These are phyloP conservation scores for Phialophora chinensis DNA, from an alignment of 2,329 filamentous ascomycete species.

Conservation along the genomic window DNA sequence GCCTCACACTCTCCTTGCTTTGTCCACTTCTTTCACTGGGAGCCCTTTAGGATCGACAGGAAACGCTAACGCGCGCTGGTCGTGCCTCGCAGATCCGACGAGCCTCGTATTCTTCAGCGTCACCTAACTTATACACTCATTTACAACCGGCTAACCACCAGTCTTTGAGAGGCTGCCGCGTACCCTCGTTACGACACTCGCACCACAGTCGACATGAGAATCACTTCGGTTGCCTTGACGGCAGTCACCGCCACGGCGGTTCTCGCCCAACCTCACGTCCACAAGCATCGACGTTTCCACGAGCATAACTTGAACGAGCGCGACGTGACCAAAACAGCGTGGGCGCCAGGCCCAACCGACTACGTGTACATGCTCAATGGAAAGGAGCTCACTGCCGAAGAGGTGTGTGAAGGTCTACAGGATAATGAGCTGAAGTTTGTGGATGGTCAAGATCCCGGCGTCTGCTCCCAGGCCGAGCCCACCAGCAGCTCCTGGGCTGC, in stretches of 20 bases:
- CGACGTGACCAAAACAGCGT: conserved; percentile 52
- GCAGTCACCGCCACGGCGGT: conserved; percentile 52
- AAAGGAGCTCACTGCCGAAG: conserved; percentile 62
- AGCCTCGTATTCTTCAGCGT: conserved; percentile 23
- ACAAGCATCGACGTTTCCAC: conserved; percentile 51
- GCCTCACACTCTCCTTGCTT: conserved; percentile 25
- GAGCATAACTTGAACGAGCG: conserved; percentile 44
- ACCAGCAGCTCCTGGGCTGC: conserved; percentile 41
- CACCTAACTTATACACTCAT: conserved; percentile 29
- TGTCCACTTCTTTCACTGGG: conserved; percentile 23
- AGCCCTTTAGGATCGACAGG: conserved; percentile 17
- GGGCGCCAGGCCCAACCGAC: conserved; percentile 65
- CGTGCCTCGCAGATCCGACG: conserved; percentile 27
- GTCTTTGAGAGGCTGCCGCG: conserved; percentile 36
- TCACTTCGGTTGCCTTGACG: conserved; percentile 38
- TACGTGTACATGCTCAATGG: conserved; percentile 76
- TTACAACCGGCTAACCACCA: conserved; percentile 14
- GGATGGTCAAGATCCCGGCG: conserved; percentile 66
- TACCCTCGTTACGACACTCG: conserved; percentile 15
- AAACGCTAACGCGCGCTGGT: conserved; percentile 26
- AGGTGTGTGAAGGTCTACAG: conserved; percentile 74
- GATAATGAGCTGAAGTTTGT: conserved; percentile 71
- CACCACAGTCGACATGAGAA: conserved; percentile 31
- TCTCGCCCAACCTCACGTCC: conserved; percentile 50
- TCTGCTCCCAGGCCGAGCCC: conserved; percentile 51